Evolutionary conservation across 2,329 filamentous ascomycete species (phyloP).

Genomic region (Lasiodiplodia sp.): DNA sequence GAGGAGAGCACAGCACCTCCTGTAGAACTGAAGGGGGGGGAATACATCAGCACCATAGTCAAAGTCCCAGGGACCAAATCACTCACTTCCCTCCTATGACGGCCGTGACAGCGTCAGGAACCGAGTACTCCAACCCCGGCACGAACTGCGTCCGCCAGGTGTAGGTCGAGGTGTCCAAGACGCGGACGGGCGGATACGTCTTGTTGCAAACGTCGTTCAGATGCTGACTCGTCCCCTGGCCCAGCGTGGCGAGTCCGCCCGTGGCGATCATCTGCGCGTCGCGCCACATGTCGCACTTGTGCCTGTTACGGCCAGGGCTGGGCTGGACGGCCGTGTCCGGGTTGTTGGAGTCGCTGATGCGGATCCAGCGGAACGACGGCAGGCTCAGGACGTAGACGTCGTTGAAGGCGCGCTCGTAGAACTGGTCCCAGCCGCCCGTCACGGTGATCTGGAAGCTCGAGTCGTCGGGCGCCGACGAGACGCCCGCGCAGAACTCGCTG

Average conservation of each 20-base stretch:
- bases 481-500: slow-evolving; percentile 26
- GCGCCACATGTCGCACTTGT: slow-evolving; percentile 24
- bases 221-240: not conserved
- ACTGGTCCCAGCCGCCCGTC: slow-evolving; percentile 27
- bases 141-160: slow-evolving; percentile 18
- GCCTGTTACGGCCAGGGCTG: not conserved
- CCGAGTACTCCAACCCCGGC: not conserved
- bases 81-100: slow-evolving; percentile 27
- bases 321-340: not conserved
- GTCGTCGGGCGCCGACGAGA: slow-evolving; percentile 21
- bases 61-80: not conserved
- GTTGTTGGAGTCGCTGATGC: slow-evolving; percentile 13
- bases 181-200: slow-evolving; percentile 14
- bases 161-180: slow-evolving; percentile 19
- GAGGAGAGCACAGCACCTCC: not conserved
- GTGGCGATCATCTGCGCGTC: slow-evolving; percentile 25
- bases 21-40: not conserved
- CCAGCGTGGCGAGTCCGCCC: not conserved
- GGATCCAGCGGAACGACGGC: slow-evolving; percentile 29
- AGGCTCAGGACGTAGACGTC: slow-evolving; percentile 28
- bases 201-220: slow-evolving; percentile 20
- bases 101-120: not conserved
- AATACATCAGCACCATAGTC: not conserved
- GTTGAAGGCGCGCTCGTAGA: not conserved
- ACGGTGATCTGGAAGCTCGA: slow-evolving; percentile 31